Base-by-base conservation (phyloP, 345 rosid genomes). In the Citrus unshiu region DNA sequence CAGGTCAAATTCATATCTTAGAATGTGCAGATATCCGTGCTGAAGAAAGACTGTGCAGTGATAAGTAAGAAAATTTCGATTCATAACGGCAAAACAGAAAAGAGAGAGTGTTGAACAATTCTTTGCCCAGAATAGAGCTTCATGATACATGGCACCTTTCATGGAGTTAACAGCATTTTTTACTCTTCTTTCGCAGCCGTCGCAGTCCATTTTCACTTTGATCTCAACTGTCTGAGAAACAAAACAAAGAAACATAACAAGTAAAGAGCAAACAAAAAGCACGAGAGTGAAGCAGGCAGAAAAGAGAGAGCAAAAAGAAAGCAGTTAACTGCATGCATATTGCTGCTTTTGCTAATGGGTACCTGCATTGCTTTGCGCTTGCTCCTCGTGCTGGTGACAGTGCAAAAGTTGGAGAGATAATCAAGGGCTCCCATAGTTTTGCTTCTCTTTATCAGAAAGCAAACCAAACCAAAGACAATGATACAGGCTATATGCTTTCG, bases 181-280 rank as follows among this genome's bases (percentile, higher is more conserved):
- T 2, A 95, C 97, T 85, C 93, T 86, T 83, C 98, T 92, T 85
- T 95, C 98, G 63, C 98, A 93, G 76, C 98, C 98, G 85, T 93
- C 98, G 70, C 98, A 93, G 86, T 95, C 98, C 98, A 95, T 95
- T 81, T 93, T 95, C 56, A 95, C 98, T 84, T 91, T 95, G 86
- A 95, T 95, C 84, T 95, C 98, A 65, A 95, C 98, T 22, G 98
- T 95, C 98, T 95, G 88, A 74, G 63, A 59, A 77, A 40, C 21
- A 34, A 70, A 80, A 67, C 68, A 54, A 54, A 16, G 58, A 14
- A 18, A 54, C 51, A 72, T 37, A 68, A 16, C 43, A 74, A 19
- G 5, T 54, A 21, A 39, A 71, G 68, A 65, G 35, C 6, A 43
- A 6, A 3, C 29, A 21, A 40, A 35, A 39, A 69, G 60, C 22